Base-by-base conservation (phyloP, 2,329 filamentous ascomycete species). In the Dryadomyces quercivorus region DNA sequence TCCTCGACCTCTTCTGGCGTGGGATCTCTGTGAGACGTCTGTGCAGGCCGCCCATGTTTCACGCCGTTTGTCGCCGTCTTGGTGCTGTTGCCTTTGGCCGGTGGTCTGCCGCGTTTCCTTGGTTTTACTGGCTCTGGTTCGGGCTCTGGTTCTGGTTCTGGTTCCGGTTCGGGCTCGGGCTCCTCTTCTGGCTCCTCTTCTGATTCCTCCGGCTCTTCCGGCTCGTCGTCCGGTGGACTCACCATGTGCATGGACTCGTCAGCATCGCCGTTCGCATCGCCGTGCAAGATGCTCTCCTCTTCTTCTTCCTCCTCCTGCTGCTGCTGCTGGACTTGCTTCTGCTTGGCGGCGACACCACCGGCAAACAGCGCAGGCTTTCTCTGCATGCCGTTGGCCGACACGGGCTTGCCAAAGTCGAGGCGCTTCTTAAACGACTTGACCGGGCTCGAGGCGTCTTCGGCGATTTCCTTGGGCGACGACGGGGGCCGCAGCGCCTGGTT, bases 401-500 rank as follows among this genome's bases (percentile, higher is more conserved):
- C 53, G 5, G 55, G 53, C 62, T 63, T 63, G 34, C 64, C 63
- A 56, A 82, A 84, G 62, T 84, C 72, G 9, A 85, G 68, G 44
- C 70, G 72, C 53, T 81, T 73, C 55, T 74, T 78, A 15, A 81
- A 75, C 5, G 72, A 69, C 22, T 64, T 64, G 13, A 67, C 64
- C 22, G 65, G 65, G 5, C 61, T 66, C 48, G 55, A 56, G 15
- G 66, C 64, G 45, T 66, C 58, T 38, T 58, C 61, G 55, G 64
- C 56, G 51, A 70, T 58, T 1, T 69, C 66, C 10, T 66, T 63
- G 0, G 77, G 74, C 16, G 75, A 80, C 13, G 77, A 77, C 18
- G 71, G 70, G 47, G 74, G 77, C 34, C 73, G 76, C 53, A 84
- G 66, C 50, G 76, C 76, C 5, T 78, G 80, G 60, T 81, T 81